Conservation (phyloP, 352 stramenopile species). For the Pythium rhizo-oryzae region DNA sequence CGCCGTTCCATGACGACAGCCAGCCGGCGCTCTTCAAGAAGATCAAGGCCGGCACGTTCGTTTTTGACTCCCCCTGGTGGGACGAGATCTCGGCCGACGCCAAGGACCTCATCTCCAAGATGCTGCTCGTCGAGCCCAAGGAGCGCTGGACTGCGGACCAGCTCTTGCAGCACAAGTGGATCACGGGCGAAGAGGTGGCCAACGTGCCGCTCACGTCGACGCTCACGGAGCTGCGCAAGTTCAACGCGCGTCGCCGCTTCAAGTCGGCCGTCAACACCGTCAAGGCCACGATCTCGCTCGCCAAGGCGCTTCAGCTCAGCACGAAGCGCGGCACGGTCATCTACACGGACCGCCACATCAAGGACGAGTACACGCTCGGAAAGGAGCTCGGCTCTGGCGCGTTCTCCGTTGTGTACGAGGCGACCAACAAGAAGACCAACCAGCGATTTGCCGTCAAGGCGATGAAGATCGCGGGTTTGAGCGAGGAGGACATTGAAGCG, state of each 20-base stretch:
- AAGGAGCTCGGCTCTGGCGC: slow-evolving; percentile 52
- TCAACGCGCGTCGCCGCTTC: slow-evolving; percentile 95
- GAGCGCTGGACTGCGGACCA: slow-evolving; percentile 76
- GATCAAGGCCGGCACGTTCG: slow-evolving; percentile 71
- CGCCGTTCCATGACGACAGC: slow-evolving; percentile 92
- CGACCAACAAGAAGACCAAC: slow-evolving; percentile 45
- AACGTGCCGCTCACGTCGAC: slow-evolving; percentile 84
- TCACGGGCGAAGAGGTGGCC: slow-evolving; percentile 65
- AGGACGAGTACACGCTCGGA: slow-evolving; percentile 40
- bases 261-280: slow-evolving; percentile 93
- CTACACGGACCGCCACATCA: slow-evolving; percentile 34
- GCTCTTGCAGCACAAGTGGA: slow-evolving; percentile 88
- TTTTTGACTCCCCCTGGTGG: slow-evolving; percentile 85
- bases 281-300: slow-evolving; percentile 74
- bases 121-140: slow-evolving; percentile 87
- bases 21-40: slow-evolving; percentile 77
- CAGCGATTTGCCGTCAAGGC: slow-evolving; percentile 61
- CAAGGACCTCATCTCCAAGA: slow-evolving; percentile 90
- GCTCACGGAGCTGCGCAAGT: slow-evolving; percentile 89
- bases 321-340: slow-evolving; percentile 32
- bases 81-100: slow-evolving; percentile 71
- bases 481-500: slow-evolving; percentile 31
- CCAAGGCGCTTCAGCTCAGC: slow-evolving; percentile 61
- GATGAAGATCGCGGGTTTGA: slow-evolving; percentile 35
- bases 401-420: slow-evolving; percentile 55